Evolutionary conservation across 306 rosid genomes (phyloP), one percentile per base, ranked within the genome.

Genomic region (Quercus alba): DNA sequence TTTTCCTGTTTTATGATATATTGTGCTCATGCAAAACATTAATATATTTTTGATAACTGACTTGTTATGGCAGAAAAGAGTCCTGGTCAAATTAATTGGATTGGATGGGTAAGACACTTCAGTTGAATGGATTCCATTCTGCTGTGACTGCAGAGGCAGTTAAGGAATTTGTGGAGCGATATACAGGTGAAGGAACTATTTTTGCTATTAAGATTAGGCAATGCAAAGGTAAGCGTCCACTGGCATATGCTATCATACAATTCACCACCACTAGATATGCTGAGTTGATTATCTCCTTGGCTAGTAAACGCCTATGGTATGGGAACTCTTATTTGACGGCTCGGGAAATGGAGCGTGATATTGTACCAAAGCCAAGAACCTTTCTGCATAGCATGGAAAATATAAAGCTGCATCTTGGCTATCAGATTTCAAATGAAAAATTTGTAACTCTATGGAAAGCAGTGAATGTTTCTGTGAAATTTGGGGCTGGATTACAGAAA

Each of bases 51-150:
- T 54, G 57, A 66, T 66, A 13, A 66, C 51, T 31, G 14, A 31
- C 49, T 31, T 66, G 72, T 66, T 17, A 31, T 33, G 46, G 51
- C 72, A 31, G 72, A 66, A 18, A 30, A 31, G 72, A 17, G 46
- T 66, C 44, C 49, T 1, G 72, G 72, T 66, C 8, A 30, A 66
- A 11, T 31, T 46, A 31, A 21, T 30, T 30, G 15, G 49, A 49
- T 62, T 35, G 49, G 66, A 92, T 92, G 97, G 90, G 93, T 63
- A 90, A 77, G 84, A 92, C 97, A 28, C 68, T 92, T 81, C 86
- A 78, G 77, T 70, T 94, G 77, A 75, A 61, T 72, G 98, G 97
- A 84, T 92, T 94, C 83, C 88, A 93, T 76, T 12, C 61, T 9
- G 2, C 17, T 72, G 79, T 84, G 49, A 28, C 78, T 3, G 80